Evolutionary conservation across 441 rosid genomes (phyloP).

Genomic region (California macrophylla): DNA sequence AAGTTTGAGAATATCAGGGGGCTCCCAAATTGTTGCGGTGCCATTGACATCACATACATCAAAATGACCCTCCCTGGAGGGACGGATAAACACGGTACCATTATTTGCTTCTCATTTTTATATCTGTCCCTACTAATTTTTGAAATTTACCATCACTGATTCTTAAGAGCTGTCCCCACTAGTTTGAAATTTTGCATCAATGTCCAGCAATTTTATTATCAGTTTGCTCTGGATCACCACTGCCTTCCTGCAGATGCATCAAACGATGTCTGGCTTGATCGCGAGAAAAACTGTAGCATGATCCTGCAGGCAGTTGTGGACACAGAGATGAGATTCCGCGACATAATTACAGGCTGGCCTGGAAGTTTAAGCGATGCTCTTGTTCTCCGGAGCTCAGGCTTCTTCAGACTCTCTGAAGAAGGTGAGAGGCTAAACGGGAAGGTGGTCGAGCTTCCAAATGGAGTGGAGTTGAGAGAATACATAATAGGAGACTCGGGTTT

Average conservation of each 20-base stretch:
- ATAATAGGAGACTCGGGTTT: constrained; percentile 62
- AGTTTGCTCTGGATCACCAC: too few species aligned
- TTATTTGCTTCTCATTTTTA: too few species aligned
- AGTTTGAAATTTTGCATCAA: too few species aligned
- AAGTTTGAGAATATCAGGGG: constrained; percentile 66
- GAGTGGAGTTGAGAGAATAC: constrained; percentile 48
- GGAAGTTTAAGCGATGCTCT: constrained; percentile 59
- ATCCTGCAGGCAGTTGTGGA: constrained; percentile 70
- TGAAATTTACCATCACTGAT: constrained; percentile 31
- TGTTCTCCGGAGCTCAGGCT: constrained; percentile 54
- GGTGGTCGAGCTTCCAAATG: constrained; percentile 36
- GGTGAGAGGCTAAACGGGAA: constrained; percentile 52
- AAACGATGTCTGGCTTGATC: constrained; percentile 56
- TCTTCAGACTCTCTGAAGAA: constrained; percentile 53
- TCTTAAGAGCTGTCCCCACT: too few species aligned
- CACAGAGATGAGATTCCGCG: constrained; percentile 73
- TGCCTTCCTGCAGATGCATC: constrained; percentile 55
- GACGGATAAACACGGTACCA: too few species aligned
- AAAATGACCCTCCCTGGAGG: constrained; percentile 30
- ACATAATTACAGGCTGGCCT: constrained; percentile 73
- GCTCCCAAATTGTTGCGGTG: constrained; percentile 78
- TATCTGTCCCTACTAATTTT: too few species aligned
- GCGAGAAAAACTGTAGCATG: constrained; percentile 73
- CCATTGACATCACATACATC: constrained; percentile 62
- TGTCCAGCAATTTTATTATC: too few species aligned